Evolutionary conservation across 768 basidiomycete species (phyloP).

Genomic region (Trametes punicea): DNA sequence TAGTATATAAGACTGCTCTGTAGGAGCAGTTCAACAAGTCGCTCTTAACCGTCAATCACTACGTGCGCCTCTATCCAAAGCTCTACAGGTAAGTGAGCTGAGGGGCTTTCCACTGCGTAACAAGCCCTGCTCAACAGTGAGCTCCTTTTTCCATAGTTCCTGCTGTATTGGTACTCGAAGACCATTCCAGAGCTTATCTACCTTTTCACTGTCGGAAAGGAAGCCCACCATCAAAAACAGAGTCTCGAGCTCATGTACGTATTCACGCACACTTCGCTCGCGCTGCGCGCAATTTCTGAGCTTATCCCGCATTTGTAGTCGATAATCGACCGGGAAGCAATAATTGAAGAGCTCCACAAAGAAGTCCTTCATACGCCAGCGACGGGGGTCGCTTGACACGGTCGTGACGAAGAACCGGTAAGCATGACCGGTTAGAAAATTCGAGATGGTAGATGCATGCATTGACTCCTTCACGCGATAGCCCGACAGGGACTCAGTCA

Average conservation of each 20-base stretch:
- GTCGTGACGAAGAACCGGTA: conserved; percentile 28
- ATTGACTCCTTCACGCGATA: neutral
- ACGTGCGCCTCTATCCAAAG: too few relatives aligned
- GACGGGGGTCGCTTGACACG: conserved; percentile 12
- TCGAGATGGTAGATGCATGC: neutral
- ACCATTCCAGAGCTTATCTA: conserved; percentile 36
- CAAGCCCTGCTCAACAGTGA: too few relatives aligned
- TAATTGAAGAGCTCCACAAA: conserved; percentile 25
- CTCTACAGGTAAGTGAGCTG: too few relatives aligned
- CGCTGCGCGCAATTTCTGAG: conserved; percentile 27
- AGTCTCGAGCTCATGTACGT: conserved; percentile 33
- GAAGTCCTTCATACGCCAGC: conserved; percentile 18
- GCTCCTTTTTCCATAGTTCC: conserved; percentile 29
- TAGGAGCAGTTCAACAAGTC: too few relatives aligned
- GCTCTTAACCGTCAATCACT: too few relatives aligned
- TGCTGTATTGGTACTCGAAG: conserved; percentile 26
- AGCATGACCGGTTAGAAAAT: conserved; percentile 32
- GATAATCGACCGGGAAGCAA: conserved; percentile 25
- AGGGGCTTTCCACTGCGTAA: too few relatives aligned
- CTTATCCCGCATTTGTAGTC: conserved; percentile 26
- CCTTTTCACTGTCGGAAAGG: conserved; percentile 27
- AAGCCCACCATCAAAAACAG: conserved; percentile 34
- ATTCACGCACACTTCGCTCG: conserved; percentile 30
- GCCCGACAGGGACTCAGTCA: conserved; percentile 7
- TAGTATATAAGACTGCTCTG: too few relatives aligned